A percentile compares a stretch with the other conserved stretches of the same genome.
Conservation (phyloP, 257 asterid genomes). For the Dorcoceras hygrometricum region DNA sequence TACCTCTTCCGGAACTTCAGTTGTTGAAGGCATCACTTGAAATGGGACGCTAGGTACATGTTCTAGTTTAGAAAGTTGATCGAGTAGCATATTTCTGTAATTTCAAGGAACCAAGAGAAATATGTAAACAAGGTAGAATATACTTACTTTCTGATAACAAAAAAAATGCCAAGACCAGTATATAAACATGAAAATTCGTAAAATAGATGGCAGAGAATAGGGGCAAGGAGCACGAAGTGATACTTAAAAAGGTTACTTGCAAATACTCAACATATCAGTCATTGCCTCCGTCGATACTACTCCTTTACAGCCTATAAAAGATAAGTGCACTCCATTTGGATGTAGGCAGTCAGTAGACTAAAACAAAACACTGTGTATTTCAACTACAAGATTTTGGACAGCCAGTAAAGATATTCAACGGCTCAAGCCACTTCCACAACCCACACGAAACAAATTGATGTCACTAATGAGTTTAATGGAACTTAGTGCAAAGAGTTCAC, state of each 20-base stretch:
- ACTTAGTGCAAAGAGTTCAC: constrained; percentile 27
- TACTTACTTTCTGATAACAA: not conserved
- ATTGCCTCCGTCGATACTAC: not conserved
- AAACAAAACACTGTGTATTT: not conserved
- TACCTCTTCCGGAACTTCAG: constrained; percentile 79
- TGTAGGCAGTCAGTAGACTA: not conserved
- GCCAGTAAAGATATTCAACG: not conserved
- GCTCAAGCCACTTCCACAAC: not conserved
- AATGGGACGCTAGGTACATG: constrained; percentile 85
- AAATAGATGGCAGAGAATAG: not conserved
- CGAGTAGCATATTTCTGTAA: constrained; percentile 72
- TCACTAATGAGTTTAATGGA: constrained; percentile 1
- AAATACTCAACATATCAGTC: not conserved
- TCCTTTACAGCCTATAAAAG: not conserved
- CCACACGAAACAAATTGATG: not conserved
- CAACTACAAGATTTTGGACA: not conserved
- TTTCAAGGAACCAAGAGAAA: constrained; percentile 20
- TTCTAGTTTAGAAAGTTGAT: constrained; percentile 66
- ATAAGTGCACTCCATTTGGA: not conserved
- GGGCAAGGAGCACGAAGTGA: not conserved
- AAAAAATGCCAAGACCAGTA: not conserved
- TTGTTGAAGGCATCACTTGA: constrained; percentile 60
- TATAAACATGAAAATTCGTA: not conserved
- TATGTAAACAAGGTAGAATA: not conserved
- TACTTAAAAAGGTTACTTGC: not conserved